A percentile compares a stretch with the other conserved stretches of the same genome.
These are phyloP conservation scores for Colletotrichum nymphaeae DNA, from an alignment of 2,329 filamentous ascomycete genomes.

Conservation along the genomic window DNA sequence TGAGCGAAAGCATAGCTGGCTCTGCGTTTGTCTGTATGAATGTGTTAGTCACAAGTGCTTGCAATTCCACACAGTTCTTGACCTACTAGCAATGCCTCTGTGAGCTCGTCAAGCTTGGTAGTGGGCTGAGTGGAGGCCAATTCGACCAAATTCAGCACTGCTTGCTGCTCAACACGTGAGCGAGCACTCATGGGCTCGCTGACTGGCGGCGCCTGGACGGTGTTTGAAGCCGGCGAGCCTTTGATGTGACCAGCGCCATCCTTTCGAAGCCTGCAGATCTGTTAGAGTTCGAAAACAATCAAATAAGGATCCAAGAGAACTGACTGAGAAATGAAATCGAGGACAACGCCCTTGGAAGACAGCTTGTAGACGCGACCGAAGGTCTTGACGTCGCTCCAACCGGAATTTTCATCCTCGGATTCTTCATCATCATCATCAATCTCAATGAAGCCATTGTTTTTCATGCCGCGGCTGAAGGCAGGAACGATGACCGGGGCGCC, in stretches of 20 bases:
- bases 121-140: slow-evolving; percentile 61
- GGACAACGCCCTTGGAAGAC: slow-evolving; percentile 72
- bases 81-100: slow-evolving; percentile 73
- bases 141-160: slow-evolving; percentile 72
- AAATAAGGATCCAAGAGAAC: slow-evolving; percentile 40
- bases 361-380: slow-evolving; percentile 76
- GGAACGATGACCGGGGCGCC: slow-evolving; percentile 63
- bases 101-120: slow-evolving; percentile 63
- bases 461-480: slow-evolving; percentile 70
- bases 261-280: slow-evolving; percentile 46
- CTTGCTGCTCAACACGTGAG: slow-evolving; percentile 72
- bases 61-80: background rate
- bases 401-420: slow-evolving; percentile 64
- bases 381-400: slow-evolving; percentile 68
- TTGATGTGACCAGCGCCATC: slow-evolving; percentile 52
- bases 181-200: slow-evolving; percentile 51
- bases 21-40: slow-evolving; percentile 55
- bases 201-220: slow-evolving; percentile 31
- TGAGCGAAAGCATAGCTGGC: slow-evolving; percentile 57
- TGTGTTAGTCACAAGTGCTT: slow-evolving; percentile 34
- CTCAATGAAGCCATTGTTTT: slow-evolving; percentile 79
- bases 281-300: slow-evolving; percentile 29
- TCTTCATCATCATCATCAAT: slow-evolving; percentile 74
- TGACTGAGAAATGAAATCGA: slow-evolving; percentile 78
- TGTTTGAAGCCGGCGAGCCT: slow-evolving; percentile 37